A percentile compares a stretch with the other conserved stretches of the same genome.
Conservation (phyloP, 2,329 filamentous ascomycete species). For the Paracorniculantispora psalliotae region DNA sequence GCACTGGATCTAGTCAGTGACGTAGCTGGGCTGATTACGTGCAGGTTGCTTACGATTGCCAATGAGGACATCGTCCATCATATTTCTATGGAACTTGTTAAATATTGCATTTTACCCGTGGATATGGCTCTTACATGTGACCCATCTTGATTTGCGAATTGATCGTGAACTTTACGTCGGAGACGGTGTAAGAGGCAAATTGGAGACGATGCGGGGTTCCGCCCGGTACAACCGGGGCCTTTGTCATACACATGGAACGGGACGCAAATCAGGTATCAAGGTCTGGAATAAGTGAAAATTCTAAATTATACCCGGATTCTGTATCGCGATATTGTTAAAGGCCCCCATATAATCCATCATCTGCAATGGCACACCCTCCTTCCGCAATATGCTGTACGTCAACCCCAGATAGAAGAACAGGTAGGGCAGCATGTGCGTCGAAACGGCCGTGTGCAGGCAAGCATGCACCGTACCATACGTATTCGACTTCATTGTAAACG, state of each 20-base stretch:
- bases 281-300: background rate
- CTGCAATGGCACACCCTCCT: conserved; percentile 3
- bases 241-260: too few relatives aligned
- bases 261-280: background rate
- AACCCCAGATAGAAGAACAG: conserved; percentile 8
- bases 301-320: background rate
- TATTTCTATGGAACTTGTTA: conserved; percentile 24
- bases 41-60: conserved; percentile 26
- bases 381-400: background rate
- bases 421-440: conserved; percentile 3
- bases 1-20: conserved; percentile 20
- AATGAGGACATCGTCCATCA: conserved; percentile 39
- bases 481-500: background rate
- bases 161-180: background rate
- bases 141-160: background rate
- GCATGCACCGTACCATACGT: background rate
- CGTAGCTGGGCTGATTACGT: background rate
- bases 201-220: background rate
- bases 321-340: background rate
- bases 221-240: background rate
- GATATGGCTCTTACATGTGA: background rate
- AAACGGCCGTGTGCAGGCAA: background rate
- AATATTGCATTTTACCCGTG: too few relatives aligned
- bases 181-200: background rate
- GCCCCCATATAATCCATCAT: background rate